phyloP scores from a whole-genome alignment of 176 grass and related monocot genomes.

The Luzula sylvatica region DNA sequence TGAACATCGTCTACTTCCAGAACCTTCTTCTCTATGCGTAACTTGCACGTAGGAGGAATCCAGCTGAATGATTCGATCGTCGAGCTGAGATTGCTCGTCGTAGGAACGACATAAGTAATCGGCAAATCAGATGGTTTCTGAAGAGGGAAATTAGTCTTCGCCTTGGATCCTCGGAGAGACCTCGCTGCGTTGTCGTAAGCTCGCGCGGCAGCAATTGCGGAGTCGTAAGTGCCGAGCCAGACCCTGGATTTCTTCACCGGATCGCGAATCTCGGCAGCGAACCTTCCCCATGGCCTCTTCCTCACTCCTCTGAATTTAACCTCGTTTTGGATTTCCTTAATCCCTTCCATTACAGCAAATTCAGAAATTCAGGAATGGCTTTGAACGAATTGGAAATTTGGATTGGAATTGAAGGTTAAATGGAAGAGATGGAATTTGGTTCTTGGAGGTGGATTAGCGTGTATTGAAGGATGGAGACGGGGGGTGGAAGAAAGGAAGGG shows the following conservation, averaged over 20 bases:
- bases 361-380: not conserved
- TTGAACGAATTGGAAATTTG: not conserved
- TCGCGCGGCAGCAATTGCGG: slow-evolving; percentile 11
- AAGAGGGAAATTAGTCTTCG: slow-evolving; percentile 20
- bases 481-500: too few species aligned
- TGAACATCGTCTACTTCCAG: not conserved
- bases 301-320: slow-evolving; percentile 27
- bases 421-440: not conserved
- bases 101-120: not conserved
- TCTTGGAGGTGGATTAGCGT: not conserved
- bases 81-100: slow-evolving; percentile 18
- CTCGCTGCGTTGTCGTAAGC: slow-evolving; percentile 18
- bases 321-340: not conserved
- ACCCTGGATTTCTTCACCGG: slow-evolving; percentile 19
- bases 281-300: slow-evolving; percentile 56
- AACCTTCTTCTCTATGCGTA: slow-evolving; percentile 3
- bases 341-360: not conserved
- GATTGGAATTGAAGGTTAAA: not conserved
- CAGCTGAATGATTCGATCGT: too few species aligned
- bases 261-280: slow-evolving; percentile 60
- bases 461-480: not conserved
- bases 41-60: not conserved
- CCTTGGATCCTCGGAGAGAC: slow-evolving; percentile 7
- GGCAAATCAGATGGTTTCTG: not conserved
- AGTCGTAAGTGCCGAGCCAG: slow-evolving; percentile 22